Evolutionary conservation across 2,329 filamentous ascomycete species (phyloP), one percentile per base, ranked within the genome.

Genomic region (Fusarium tanahbumbuense): DNA sequence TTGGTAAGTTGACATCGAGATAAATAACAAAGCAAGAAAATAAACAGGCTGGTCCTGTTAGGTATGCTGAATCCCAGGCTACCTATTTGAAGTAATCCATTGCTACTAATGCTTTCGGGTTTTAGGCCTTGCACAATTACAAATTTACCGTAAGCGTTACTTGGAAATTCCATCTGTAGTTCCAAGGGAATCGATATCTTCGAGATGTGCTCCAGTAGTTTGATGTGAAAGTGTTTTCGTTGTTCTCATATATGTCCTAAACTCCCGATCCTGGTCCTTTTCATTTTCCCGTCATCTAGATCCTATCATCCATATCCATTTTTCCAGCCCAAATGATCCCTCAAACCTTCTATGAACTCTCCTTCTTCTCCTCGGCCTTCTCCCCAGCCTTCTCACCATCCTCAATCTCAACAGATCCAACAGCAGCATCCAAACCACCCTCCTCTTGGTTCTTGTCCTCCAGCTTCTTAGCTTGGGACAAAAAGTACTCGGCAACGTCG

Each of bases 401-500:
- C 32, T 77, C 77, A 30, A 84, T 70, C 64, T 83, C 78, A 6
- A 84, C 77, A 1, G 77, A 79, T 34, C 77, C 79, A 2, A 82
- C 78, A 1, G 78, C 80, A 22, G 70, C 77, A 18, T 74, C 81
- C 52, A 88, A 66, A 0, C 83, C 85, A 20, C 80, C 81, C 58
- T 80, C 80, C 50, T 80, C 80, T 41, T 80, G 80, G 54, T 87
- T 86, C 59, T 81, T 78, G 7, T 79, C 80, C 75, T 88, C 86
- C 13, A 88, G 69, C 49, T 80, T 80, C 48, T 80, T 81, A 22
- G 83, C 82, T 63, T 84, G 80, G n/a, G 81, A 78, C 46, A 89
- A 69, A 74, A 89, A 89, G 77, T 86, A 89, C 60, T 90, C 85
- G 6, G 89, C 88, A 12, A 92, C 88, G 9, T 89, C 85, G 55